A percentile compares a stretch with the other conserved stretches of the same genome.
Conservation (phyloP, 2,329 filamentous ascomycete genomes). For the Thielaviopsis populi region DNA sequence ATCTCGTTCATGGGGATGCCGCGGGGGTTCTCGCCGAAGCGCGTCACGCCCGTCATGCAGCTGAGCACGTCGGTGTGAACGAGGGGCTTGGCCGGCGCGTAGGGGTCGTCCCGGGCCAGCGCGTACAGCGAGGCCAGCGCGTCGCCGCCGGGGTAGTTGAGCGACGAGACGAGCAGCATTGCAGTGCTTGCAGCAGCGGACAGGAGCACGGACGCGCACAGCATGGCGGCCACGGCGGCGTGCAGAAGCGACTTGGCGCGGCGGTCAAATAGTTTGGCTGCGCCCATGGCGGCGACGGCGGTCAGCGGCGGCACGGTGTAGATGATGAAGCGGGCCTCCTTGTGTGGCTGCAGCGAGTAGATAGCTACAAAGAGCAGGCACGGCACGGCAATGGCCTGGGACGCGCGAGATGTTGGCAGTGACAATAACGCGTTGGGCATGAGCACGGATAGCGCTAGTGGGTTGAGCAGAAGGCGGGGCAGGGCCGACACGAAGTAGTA, state of each 20-base stretch:
- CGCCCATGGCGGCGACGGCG: conserved; percentile 57
- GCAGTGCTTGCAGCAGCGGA: conserved; percentile 46
- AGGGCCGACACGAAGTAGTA: conserved; percentile 75
- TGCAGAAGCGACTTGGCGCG: conserved; percentile 46
- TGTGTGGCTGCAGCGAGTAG: conserved; percentile 85
- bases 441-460: conserved; percentile 44
- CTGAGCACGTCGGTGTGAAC: conserved; percentile 48
- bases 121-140: conserved; percentile 46
- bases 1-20: conserved; percentile 23
- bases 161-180: conserved; percentile 64
- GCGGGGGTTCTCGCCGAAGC: conserved; percentile 40
- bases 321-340: conserved; percentile 90
- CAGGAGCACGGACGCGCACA: conserved; percentile 45
- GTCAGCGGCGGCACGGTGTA: conserved; percentile 74
- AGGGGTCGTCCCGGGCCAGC: conserved; percentile 22
- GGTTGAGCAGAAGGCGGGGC: conserved; percentile 73
- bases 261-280: conserved; percentile 53
- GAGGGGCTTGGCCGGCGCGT: conserved; percentile 24
- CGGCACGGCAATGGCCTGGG: conserved; percentile 44
- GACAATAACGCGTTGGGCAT: conserved; percentile 37
- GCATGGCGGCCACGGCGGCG: conserved; percentile 34
- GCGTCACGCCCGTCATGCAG: conserved; percentile 57
- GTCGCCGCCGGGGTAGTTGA: conserved; percentile 87
- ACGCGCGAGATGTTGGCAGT: conserved; percentile 30
- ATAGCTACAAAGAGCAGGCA: conserved; percentile 56